Evolutionary conservation across 2,329 filamentous ascomycete species (phyloP).

Genomic region (Xylariales sp.): DNA sequence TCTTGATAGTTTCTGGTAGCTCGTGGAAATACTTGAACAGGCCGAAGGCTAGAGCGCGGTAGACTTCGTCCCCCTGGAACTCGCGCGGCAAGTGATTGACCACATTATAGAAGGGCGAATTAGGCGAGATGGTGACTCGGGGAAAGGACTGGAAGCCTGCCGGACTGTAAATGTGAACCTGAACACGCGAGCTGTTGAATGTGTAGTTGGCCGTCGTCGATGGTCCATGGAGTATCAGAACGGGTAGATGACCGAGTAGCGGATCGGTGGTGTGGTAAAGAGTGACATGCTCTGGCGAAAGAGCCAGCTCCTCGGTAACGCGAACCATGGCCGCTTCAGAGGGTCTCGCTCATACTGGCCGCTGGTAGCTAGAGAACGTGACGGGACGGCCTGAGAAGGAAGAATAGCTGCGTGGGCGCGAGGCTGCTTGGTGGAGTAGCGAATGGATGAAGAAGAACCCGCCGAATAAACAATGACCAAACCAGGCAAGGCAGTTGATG

Average conservation of each 20-base stretch:
- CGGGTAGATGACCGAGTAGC: conserved; percentile 71
- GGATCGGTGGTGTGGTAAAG: conserved; percentile 89
- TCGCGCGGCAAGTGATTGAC: conserved; percentile 88
- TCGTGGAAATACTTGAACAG: conserved; percentile 93
- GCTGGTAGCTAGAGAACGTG: conserved; percentile 10
- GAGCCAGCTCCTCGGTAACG: conserved; percentile 70
- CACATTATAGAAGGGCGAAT: conserved; percentile 83
- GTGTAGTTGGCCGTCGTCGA: conserved; percentile 85
- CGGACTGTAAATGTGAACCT: conserved; percentile 86
- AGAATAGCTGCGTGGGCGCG: conserved; percentile 11
- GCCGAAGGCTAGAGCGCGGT: conserved; percentile 84
- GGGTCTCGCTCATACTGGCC: conserved; percentile 33
- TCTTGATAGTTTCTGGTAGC: conserved; percentile 72
- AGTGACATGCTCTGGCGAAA: conserved; percentile 75
- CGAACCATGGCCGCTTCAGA: conserved; percentile 68
- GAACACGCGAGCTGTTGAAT: conserved; percentile 86
- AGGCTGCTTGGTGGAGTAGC: conserved; percentile 9
- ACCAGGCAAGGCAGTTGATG: too few species aligned
- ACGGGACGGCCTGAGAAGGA: conserved; percentile 14
- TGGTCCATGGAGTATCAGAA: conserved; percentile 88
- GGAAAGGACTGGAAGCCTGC: conserved; percentile 87
- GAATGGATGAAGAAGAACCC: conserved; percentile 10
- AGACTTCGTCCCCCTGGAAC: conserved; percentile 92
- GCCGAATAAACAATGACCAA: background rate
- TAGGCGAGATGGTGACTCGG: conserved; percentile 88